These are phyloP conservation scores for Tolypocladium guangdongense DNA, from an alignment of 2,329 filamentous ascomycete genomes.

Conservation along the genomic window DNA sequence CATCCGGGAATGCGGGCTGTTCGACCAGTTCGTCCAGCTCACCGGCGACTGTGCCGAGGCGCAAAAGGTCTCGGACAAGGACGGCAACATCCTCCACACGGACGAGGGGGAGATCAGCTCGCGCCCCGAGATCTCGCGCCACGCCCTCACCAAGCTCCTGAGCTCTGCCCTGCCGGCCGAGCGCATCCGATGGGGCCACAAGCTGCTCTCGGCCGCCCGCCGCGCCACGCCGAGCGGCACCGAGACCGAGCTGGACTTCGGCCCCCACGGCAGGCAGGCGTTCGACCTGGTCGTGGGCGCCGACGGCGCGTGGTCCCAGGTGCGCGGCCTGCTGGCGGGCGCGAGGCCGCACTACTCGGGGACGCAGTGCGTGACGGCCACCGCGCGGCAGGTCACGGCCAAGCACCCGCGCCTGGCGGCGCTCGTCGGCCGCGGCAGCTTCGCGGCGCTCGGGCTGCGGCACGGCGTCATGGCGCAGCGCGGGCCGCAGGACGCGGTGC, in stretches of 20 bases:
- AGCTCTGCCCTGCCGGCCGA: slow-evolving; percentile 16
- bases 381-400: background rate
- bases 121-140: slow-evolving; percentile 27
- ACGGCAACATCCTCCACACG: slow-evolving; percentile 11
- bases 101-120: slow-evolving; percentile 8
- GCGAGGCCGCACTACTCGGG: background rate
- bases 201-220: slow-evolving; percentile 1
- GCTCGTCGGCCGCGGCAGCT: background rate
- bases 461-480: background rate
- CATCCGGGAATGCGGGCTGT: slow-evolving; percentile 31
- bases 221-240: background rate
- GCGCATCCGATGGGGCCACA: slow-evolving; percentile 10
- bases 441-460: background rate
- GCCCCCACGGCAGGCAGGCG: slow-evolving; percentile 6
- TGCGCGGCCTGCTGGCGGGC: background rate
- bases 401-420: background rate
- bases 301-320: slow-evolving; percentile 5
- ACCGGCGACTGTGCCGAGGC: slow-evolving; percentile 16
- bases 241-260: slow-evolving; percentile 11
- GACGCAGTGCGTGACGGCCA: background rate
- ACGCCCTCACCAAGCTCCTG: slow-evolving; percentile 22
- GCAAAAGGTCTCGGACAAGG: slow-evolving; percentile 12
- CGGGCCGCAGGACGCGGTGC: background rate
- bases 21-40: slow-evolving; percentile 27
- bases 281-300: slow-evolving; percentile 9